These are phyloP conservation scores for Ceratobasidium papillatum DNA, from an alignment of 1,284 basidiomycete species.

Conservation along the genomic window DNA sequence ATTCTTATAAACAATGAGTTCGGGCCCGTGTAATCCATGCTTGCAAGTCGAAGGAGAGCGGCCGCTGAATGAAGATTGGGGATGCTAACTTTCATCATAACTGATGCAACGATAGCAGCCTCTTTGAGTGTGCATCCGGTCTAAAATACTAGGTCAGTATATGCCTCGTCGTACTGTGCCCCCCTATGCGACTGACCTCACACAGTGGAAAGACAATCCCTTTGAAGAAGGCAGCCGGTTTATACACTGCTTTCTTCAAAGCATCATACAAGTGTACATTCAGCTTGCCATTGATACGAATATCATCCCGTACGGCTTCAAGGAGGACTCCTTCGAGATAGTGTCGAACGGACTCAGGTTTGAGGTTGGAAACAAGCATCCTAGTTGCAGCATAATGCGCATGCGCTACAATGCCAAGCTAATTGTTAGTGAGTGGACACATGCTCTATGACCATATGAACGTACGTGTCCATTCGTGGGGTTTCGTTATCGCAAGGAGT, in stretches of 20 bases:
- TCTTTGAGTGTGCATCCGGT: slow-evolving; percentile 91
- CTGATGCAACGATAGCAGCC: slow-evolving; percentile 92
- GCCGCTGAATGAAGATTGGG: slow-evolving; percentile 97
- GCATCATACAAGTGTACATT: slow-evolving; percentile 95
- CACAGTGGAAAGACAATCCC: slow-evolving; percentile 96
- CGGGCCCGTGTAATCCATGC: slow-evolving; percentile 97
- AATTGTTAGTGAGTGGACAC: neutral
- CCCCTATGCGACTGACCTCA: slow-evolving; percentile 66
- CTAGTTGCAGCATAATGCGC: slow-evolving; percentile 93
- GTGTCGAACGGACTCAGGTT: slow-evolving; percentile 93
- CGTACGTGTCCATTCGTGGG: slow-evolving; percentile 85
- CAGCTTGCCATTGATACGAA: slow-evolving; percentile 80
- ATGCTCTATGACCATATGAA: neutral
- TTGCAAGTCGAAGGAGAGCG: slow-evolving; percentile 89
- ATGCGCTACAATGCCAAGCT: slow-evolving; percentile 61
- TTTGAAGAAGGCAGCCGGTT: slow-evolving; percentile 98
- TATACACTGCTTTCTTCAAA: slow-evolving; percentile 91
- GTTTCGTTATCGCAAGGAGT: slow-evolving; percentile 91
- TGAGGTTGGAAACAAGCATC: slow-evolving; percentile 97
- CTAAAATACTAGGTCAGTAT: slow-evolving; percentile 51
- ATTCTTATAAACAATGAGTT: slow-evolving; percentile 98
- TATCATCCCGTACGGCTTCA: slow-evolving; percentile 91
- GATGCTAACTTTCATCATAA: slow-evolving; percentile 90
- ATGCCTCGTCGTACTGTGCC: neutral
- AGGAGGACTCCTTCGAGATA: slow-evolving; percentile 93